Base-by-base conservation (phyloP, 2,329 filamentous ascomycete species). In the Westerdykella sp. region DNA sequence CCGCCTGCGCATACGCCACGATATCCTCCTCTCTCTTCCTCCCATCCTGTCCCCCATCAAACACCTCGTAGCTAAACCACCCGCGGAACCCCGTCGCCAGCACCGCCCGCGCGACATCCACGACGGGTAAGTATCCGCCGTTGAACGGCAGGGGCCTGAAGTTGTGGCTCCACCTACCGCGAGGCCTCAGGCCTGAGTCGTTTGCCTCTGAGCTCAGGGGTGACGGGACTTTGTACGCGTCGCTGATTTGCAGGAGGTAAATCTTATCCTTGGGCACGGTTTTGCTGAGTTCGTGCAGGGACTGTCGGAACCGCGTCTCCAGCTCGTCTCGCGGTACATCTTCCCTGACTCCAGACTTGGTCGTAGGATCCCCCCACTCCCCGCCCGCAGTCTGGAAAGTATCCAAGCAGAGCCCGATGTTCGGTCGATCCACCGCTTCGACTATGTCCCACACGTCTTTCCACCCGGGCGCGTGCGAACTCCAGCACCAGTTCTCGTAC, bases 401-500 rank as follows among this genome's bases (percentile, higher is more conserved):
- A 53, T 91, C 85, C 1, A 91, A 74, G 51, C 85, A 90, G 0
- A 90, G 69, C 0, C 85, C 85, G 10, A 88, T 71, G 47, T 90
- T 89, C 0, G 73, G 70, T 2, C 80, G 67, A 50, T 85, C 68
- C 2, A 81, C 82, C 36, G 71, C 72, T 48, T 76, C 57, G 4
- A 87, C 81, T 11, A 89, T 81, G 2, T 77, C 68, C 83, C 83
- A 89, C 0, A 82, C 81, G 39, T 81, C 74, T 49, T 75, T 77
- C 85, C 85, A 91, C 1, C 69, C 73, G 0, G 81, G 77, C 0
- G 84, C 82, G 39, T 80, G 77, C 0, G 84, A 86, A 0, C 81
- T 81, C 85, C 85, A 90, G 65, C 84, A 87, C 84, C 84, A 89
- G 58, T 89, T 88, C 66, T 90, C 85, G 53, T 89, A 90, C 0